These are phyloP conservation scores for Pezicula rhizophila DNA, from an alignment of 2,329 filamentous ascomycete genomes.

Conservation along the genomic window DNA sequence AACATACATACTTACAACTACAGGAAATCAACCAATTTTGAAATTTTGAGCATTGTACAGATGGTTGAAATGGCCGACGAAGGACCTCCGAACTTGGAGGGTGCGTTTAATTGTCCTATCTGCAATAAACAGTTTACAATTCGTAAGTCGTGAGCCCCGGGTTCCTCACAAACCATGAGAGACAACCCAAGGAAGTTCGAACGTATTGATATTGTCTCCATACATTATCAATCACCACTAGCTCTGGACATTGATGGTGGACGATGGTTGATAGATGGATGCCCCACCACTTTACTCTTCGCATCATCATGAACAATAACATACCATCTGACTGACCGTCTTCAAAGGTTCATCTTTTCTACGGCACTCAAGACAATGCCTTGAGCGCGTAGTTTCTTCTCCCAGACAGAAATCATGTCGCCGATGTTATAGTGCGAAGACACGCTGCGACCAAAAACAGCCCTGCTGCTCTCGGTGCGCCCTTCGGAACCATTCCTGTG, in stretches of 20 bases:
- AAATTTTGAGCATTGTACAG: neutral
- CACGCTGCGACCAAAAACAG: conserved; percentile 21
- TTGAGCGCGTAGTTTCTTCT: conserved; percentile 2
- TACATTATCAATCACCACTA: neutral
- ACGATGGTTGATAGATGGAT: too few species aligned
- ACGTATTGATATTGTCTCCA: neutral
- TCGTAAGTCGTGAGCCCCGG: conserved; percentile 1
- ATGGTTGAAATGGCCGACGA: neutral
- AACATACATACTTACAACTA: too few species aligned
- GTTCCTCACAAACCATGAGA: neutral
- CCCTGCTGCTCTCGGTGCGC: conserved; percentile 22
- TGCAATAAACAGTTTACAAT: conserved; percentile 5
- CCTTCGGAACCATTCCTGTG: conserved; percentile 13
- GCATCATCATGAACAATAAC: too few species aligned
- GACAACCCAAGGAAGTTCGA: too few species aligned
- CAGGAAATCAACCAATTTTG: neutral
- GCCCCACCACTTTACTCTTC: too few species aligned
- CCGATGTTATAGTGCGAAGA: conserved; percentile 22
- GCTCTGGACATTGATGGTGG: neutral
- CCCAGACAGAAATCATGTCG: conserved; percentile 23
- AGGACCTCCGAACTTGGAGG: neutral
- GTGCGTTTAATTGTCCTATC: conserved; percentile 2
- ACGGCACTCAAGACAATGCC: conserved; percentile 6
- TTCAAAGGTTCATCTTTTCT: conserved; percentile 2
- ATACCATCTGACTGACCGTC: too few species aligned